Conservation (phyloP, 108 stramenopile genomes). For the Hondaea fermentalgiana region DNA sequence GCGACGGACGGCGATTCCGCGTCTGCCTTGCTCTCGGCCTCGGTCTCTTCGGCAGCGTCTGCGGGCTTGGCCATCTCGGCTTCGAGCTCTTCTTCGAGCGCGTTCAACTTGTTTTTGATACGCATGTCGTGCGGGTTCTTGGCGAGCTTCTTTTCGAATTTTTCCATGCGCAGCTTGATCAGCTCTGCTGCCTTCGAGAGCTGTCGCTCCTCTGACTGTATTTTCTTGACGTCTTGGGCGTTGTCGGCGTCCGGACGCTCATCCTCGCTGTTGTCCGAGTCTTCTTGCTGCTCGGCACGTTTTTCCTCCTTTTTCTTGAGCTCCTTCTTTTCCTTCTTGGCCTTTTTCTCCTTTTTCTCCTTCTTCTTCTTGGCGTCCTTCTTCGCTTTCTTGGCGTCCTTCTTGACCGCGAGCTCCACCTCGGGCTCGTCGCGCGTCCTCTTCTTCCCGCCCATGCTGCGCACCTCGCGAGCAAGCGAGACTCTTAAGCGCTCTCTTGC, state of each 20-base stretch:
- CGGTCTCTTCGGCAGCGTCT: not conserved
- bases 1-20: slow-evolving; percentile 23
- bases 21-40: slow-evolving; percentile 28
- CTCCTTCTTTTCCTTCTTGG: not conserved
- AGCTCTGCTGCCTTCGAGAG: slow-evolving; percentile 47
- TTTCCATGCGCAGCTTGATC: slow-evolving; percentile 26
- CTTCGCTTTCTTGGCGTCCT: not conserved
- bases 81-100: not conserved
- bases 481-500: too few species aligned
- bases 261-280: too few species aligned
- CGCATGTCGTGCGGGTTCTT: not conserved
- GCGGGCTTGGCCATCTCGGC: not conserved
- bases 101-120: not conserved
- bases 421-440: not conserved
- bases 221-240: too few species aligned
- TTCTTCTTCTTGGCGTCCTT: not conserved
- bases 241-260: too few species aligned
- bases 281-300: too few species aligned
- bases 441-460: not conserved
- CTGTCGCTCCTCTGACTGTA: too few species aligned
- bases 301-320: not conserved
- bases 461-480: too few species aligned
- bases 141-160: not conserved
- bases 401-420: not conserved
- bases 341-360: not conserved